phyloP scores from a whole-genome alignment of 164 flowering plant genomes.

The Kalanchoe fedtschenkoi region DNA sequence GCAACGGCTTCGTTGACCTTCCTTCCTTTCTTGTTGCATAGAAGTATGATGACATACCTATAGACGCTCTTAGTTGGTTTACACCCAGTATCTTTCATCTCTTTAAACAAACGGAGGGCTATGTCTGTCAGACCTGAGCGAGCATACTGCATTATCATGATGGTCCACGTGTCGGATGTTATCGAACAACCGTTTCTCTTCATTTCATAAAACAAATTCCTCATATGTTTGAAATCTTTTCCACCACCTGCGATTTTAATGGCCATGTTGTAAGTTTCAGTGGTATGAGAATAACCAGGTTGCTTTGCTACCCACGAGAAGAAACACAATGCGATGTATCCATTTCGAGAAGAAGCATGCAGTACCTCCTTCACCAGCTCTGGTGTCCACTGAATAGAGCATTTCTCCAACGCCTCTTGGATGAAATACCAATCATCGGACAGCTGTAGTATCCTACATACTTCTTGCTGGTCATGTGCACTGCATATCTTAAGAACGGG shows the following conservation, averaged over 20 bases:
- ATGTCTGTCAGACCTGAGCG: conserved; percentile 69
- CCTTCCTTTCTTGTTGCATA: conserved; percentile 70
- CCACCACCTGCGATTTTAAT: conserved; percentile 66
- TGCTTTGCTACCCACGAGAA: conserved; percentile 68
- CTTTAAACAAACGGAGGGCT: conserved; percentile 43
- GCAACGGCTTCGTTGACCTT: conserved; percentile 57
- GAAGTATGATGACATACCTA: conserved; percentile 57
- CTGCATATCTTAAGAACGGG: conserved; percentile 15
- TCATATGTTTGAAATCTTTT: conserved; percentile 78
- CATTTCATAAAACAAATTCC: conserved; percentile 64
- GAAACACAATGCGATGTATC: conserved; percentile 40
- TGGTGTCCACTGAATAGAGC: conserved; percentile 39
- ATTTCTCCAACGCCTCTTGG: conserved; percentile 44
- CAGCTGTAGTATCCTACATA: conserved; percentile 43
- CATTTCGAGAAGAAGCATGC: conserved; percentile 26
- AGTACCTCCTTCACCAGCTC: conserved; percentile 52
- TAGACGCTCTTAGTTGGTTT: conserved; percentile 53
- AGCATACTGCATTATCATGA: conserved; percentile 76
- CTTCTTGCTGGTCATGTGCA: conserved; percentile 31
- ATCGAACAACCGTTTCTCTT: conserved; percentile 38
- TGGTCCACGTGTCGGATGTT: conserved; percentile 78
- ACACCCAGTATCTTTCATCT: conserved; percentile 50
- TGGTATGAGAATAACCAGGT: conserved; percentile 41
- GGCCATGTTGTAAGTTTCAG: conserved; percentile 72
- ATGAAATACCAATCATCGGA: conserved; percentile 38